These are phyloP conservation scores for Diplotaxis tenuifolia DNA, from an alignment of 345 rosid species.

Conservation along the genomic window DNA sequence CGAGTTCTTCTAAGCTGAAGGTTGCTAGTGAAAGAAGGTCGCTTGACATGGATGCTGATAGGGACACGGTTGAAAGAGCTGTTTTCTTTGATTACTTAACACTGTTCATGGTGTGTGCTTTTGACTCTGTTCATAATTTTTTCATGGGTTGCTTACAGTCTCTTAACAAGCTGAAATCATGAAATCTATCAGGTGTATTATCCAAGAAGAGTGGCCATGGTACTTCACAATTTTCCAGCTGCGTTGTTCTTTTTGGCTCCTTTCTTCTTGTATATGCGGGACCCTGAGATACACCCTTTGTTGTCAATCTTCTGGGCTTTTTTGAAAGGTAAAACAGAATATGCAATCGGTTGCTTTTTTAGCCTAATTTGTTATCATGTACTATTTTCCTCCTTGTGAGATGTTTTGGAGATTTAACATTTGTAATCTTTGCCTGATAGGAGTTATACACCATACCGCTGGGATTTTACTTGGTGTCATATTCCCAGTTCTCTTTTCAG, in stretches of 20 bases:
- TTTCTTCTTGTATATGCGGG: constrained; percentile 50
- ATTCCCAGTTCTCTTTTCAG: constrained; percentile 64
- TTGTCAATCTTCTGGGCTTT: constrained; percentile 57
- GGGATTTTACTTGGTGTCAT: constrained; percentile 68
- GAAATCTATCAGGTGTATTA: constrained; percentile 65
- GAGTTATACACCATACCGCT: constrained; percentile 63
- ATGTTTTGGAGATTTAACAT: constrained; percentile 15
- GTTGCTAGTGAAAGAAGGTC: constrained; percentile 57
- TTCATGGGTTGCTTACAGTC: not conserved
- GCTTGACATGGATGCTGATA: constrained; percentile 38
- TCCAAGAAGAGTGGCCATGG: constrained; percentile 64
- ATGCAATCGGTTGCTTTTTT: not conserved
- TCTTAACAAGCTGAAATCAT: constrained; percentile 11
- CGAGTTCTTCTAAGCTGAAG: constrained; percentile 72
- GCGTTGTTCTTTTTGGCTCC: constrained; percentile 63
- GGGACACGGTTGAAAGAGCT: constrained; percentile 57
- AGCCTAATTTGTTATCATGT: not conserved
- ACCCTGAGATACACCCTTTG: constrained; percentile 43
- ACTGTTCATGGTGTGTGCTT: constrained; percentile 59
- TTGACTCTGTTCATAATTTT: not conserved
- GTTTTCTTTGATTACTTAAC: constrained; percentile 94
- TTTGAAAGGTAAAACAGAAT: constrained; percentile 68
- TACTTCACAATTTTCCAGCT: constrained; percentile 73
- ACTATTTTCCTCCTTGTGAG: constrained; percentile 1
- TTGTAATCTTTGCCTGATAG: constrained; percentile 43